Conservation (phyloP, 2,329 filamentous ascomycete genomes). For the Cytospora mali region DNA sequence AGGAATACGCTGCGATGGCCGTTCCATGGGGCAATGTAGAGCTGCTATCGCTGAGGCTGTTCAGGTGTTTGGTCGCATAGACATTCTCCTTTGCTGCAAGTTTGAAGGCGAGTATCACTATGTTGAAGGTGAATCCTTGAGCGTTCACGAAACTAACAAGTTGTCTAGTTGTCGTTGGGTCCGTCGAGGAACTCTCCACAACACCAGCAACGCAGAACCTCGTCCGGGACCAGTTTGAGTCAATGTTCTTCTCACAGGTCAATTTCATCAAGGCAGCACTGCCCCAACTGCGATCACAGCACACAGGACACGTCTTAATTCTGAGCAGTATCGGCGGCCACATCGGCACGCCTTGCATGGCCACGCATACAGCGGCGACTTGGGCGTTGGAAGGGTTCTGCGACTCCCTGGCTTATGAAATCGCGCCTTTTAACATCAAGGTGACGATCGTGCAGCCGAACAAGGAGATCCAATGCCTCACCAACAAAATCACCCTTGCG, state of each 20-base stretch:
- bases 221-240: slow-evolving; percentile 89
- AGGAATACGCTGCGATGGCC: slow-evolving; percentile 65
- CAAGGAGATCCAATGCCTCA: slow-evolving; percentile 86
- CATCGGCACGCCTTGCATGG: slow-evolving; percentile 87
- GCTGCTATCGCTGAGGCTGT: slow-evolving; percentile 87
- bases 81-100: slow-evolving; percentile 87
- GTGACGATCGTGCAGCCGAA: slow-evolving; percentile 95
- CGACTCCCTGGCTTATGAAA: slow-evolving; percentile 92
- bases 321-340: slow-evolving; percentile 90
- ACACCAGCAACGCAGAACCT: slow-evolving; percentile 73
- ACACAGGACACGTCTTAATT: slow-evolving; percentile 86
- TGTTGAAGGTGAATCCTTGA: not conserved
- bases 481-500: slow-evolving; percentile 82
- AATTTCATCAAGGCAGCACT: slow-evolving; percentile 92
- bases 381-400: slow-evolving; percentile 97
- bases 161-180: slow-evolving; percentile 74
- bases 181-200: slow-evolving; percentile 85
- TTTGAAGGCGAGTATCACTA: slow-evolving; percentile 66
- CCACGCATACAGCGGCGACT: slow-evolving; percentile 87
- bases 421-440: slow-evolving; percentile 95
- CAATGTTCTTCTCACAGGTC: slow-evolving; percentile 92
- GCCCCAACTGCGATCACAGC: slow-evolving; percentile 76
- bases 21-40: slow-evolving; percentile 71
- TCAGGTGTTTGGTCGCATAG: slow-evolving; percentile 80
- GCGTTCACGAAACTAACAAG: not conserved